Base-by-base conservation (phyloP, 352 stramenopile genomes). In the Globisporangium mamillatum region DNA sequence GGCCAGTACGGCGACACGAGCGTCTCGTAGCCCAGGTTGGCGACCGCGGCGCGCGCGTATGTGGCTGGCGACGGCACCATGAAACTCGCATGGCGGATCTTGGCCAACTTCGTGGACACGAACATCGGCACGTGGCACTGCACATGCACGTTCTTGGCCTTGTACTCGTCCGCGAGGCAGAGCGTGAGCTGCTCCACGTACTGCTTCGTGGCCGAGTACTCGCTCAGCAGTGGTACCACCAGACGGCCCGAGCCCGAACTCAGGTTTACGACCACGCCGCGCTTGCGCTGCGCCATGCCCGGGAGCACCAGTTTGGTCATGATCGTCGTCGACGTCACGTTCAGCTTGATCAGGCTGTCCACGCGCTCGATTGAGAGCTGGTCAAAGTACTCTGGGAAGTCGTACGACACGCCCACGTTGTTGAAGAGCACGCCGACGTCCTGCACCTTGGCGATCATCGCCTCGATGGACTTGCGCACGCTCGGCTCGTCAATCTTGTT, bases 71-170 rank as follows among this genome's bases (percentile, higher is more conserved):
- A 94, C 32, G 97, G 96, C 63, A 99, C 95, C 72, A 93, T 94
- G 68, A 99, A 88, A 66, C 77, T 95, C 66, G 94, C 77, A 69
- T 98, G 95, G 62, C 97, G 91, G 84, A 99, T 98, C 82, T 99
- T 99, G 64, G 97, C 96, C 57, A 99, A 81, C 84, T 99, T 99
- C 27, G 98, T 99, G 41, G 97, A 97, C 66, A 99, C 97, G 71
- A 99, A 99, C 82, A 99, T 98, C 36, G 98, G 98, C 72, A 98
- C 93, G 75, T 99, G 98, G 82, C 96, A 99, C 79, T 99, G 97
- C 29, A 99, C 89, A 71, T 91, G 89, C 70, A 97, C 87, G 71
- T 94, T 94, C 82, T 98, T 98, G 48, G 76, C 74, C 67, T 85
- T 88, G 78, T 98, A 98, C 82, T 99, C 98, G 41, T 86, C 92